phyloP scores from a whole-genome alignment of 257 asterid genomes.

The Solanum chiquidenum region DNA sequence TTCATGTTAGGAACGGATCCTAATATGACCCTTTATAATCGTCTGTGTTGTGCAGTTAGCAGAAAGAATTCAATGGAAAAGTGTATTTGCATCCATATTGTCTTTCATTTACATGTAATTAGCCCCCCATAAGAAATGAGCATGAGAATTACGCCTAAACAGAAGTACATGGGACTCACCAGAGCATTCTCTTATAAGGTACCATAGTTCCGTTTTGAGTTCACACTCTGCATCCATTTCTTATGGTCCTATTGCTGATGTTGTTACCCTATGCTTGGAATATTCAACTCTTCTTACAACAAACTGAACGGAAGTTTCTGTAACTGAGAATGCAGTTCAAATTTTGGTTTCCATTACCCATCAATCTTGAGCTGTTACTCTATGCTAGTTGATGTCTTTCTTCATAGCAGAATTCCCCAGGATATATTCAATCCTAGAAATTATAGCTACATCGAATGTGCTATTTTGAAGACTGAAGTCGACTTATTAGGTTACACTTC shows the following conservation, averaged over 20 bases:
- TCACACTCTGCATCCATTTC: background rate
- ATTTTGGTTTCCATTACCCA: background rate
- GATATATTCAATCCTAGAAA: background rate
- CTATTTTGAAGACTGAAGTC: background rate
- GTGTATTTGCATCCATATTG: background rate
- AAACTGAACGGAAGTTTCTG: background rate
- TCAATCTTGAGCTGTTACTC: background rate
- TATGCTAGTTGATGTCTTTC: background rate
- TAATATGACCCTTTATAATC: constrained; percentile 12
- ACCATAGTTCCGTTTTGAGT: background rate
- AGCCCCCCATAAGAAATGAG: background rate
- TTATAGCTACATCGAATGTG: background rate
- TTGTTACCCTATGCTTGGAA: background rate
- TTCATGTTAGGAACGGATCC: constrained; percentile 41
- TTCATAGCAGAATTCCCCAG: background rate
- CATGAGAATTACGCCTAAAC: background rate
- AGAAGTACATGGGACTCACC: background rate
- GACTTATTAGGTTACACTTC: background rate
- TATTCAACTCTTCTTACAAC: background rate
- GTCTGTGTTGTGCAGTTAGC: constrained; percentile 7
- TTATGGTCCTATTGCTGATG: background rate
- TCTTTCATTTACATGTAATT: background rate
- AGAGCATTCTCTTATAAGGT: background rate
- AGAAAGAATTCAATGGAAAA: constrained; percentile 8
- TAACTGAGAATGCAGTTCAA: background rate